phyloP scores from a whole-genome alignment of 805 yeast genomes.

The Cyberlindnera mississippiensis region DNA sequence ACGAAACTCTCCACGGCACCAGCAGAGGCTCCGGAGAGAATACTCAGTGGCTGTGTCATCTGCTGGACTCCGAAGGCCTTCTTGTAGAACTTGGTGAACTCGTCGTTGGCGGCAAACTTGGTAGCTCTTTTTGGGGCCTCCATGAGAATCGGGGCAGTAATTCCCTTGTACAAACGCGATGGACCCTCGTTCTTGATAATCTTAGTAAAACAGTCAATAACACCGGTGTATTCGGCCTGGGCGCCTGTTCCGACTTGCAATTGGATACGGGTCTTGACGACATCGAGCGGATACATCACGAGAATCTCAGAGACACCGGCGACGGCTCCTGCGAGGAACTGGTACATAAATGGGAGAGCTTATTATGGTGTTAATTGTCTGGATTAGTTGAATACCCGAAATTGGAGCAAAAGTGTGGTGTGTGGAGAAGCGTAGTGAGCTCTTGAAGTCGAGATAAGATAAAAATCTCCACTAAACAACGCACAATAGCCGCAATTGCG shows the following conservation, averaged over 20 bases:
- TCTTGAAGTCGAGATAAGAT: too few relatives aligned
- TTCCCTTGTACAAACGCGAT: conserved; percentile 84
- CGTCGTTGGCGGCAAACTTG: conserved; percentile 96
- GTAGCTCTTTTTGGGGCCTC: conserved; percentile 99
- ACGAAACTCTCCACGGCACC: conserved; percentile 97
- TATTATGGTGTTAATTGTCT: conserved; percentile 3
- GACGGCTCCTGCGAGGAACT: conserved; percentile 86
- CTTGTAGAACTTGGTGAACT: conserved; percentile 85
- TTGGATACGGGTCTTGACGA: conserved; percentile 95
- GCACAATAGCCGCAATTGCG: too few relatives aligned
- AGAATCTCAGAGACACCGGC: conserved; percentile 97
- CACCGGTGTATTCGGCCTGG: conserved; percentile 71
- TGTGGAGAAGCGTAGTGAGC: too few relatives aligned
- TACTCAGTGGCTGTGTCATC: conserved; percentile 78
- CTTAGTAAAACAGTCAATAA: conserved; percentile 77
- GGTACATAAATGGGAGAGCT: conserved; percentile 87
- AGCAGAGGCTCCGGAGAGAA: conserved; percentile 95
- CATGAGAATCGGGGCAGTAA: conserved; percentile 94
- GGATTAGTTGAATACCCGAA: too few relatives aligned
- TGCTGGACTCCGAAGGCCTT: conserved; percentile 60
- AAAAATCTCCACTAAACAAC: too few relatives aligned
- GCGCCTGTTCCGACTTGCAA: conserved; percentile 52
- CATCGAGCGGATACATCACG: conserved; percentile 95
- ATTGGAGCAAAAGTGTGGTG: not conserved
- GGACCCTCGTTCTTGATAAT: conserved; percentile 85